Base-by-base conservation (phyloP, 176 grass and related monocot genomes). In the Melocanna baccifera region DNA sequence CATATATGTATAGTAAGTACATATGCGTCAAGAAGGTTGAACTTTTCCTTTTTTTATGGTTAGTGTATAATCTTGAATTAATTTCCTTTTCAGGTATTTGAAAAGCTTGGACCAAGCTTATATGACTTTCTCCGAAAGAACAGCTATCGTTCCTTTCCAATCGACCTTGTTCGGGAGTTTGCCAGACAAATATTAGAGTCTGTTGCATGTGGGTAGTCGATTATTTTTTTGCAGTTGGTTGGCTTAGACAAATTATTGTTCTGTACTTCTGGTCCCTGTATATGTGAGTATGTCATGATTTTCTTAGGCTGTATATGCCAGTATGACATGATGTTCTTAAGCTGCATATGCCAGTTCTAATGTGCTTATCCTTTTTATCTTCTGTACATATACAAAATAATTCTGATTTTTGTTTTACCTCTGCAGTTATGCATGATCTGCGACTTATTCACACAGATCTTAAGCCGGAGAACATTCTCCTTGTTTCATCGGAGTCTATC, bases 1-100 rank as follows among this genome's bases (percentile, higher is more conserved):
- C 96, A 98, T 93, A 93, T 93, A 87, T 98, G 96, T 93, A 98
- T 98, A 87, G 96, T 98, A 94, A 98, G 93, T 98, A 94, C 83
- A 94, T 88, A 81, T 93, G 88, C 73, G 84, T 89, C 70, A 84
- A 86, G 76, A 85, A 83, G 52, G 52, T 78, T 78, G 53, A 63
- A 53, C 43, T 79, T 86, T 39, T 75, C 10, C 10, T 28, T 75
- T 43, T 62, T 87, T 79, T 42, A 79, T 46, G 80, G 29, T 36
- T 36, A 75, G 12, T 62, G 13, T 80, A 52, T 87, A 78, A 83
- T 72, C 45, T 57, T 56, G 30, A 42, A 69, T 86, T 76, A 53
- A 83, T 93, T 41, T 47, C 76, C 48, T 80, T 64, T 64, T 84
- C 90, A 95, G 93, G 96, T 98, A 71, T 98, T 98, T 76, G 96